Percentiles rank a stretch among this genome's conserved stretches.
These are phyloP conservation scores for Alternaria brassicae DNA, from an alignment of 2,329 filamentous ascomycete genomes.

Conservation along the genomic window DNA sequence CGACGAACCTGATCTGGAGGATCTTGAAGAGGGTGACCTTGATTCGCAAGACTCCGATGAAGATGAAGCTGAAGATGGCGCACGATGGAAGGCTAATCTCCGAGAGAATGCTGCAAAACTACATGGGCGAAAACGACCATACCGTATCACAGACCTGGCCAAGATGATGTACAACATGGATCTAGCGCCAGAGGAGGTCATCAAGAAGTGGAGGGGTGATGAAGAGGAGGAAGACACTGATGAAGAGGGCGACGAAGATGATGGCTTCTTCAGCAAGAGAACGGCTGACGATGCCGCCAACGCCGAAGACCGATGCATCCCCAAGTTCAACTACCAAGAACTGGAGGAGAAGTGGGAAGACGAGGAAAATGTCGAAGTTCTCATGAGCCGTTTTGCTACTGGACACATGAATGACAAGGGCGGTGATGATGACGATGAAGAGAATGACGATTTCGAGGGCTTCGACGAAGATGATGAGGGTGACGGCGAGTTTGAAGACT, in stretches of 20 bases:
- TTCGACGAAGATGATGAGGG: slow-evolving; percentile 69
- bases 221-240: slow-evolving; percentile 60
- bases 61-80: slow-evolving; percentile 73
- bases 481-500: slow-evolving; percentile 83
- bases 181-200: slow-evolving; percentile 75
- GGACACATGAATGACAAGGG: slow-evolving; percentile 62
- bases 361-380: slow-evolving; percentile 74
- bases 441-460: slow-evolving; percentile 64
- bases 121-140: slow-evolving; percentile 73
- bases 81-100: slow-evolving; percentile 89
- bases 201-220: slow-evolving; percentile 81
- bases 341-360: slow-evolving; percentile 87
- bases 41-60: slow-evolving; percentile 62
- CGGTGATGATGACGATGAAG: slow-evolving; percentile 44
- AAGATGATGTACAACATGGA: slow-evolving; percentile 87
- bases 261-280: slow-evolving; percentile 68
- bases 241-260: slow-evolving; percentile 67
- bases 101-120: slow-evolving; percentile 74
- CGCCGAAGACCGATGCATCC: slow-evolving; percentile 79
- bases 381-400: slow-evolving; percentile 79
- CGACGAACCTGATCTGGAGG: slow-evolving; percentile 52
- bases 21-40: slow-evolving; percentile 55
- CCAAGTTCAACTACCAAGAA: slow-evolving; percentile 78
- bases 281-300: slow-evolving; percentile 57
- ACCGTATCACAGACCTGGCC: slow-evolving; percentile 81